Conservation (phyloP, 1,284 basidiomycete genomes). For the Ganoderma lucidum region DNA sequence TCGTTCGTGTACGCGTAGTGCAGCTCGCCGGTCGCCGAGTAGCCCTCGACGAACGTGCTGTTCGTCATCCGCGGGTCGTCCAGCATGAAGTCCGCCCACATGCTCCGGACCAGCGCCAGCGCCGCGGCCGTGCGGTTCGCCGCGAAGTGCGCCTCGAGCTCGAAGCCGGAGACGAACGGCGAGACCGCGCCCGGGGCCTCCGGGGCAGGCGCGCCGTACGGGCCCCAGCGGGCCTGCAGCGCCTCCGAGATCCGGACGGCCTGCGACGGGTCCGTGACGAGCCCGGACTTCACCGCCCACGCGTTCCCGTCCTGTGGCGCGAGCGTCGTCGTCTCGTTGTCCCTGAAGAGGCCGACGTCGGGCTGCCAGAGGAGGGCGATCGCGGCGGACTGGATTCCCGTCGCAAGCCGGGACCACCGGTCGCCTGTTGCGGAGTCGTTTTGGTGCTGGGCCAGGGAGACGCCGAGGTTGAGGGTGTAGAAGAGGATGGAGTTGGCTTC, state of each 20-base stretch:
- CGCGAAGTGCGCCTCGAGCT: constrained; percentile 31
- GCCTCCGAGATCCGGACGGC: constrained; percentile 22
- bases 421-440: constrained; percentile 17
- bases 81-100: constrained; percentile 35
- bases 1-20: constrained; percentile 33
- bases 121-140: constrained; percentile 28
- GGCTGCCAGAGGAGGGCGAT: constrained; percentile 31
- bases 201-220: constrained; percentile 30
- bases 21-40: constrained; percentile 27
- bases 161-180: constrained; percentile 30
- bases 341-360: constrained; percentile 29
- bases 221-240: constrained; percentile 28
- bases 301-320: constrained; percentile 33
- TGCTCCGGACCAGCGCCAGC: constrained; percentile 28
- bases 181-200: constrained; percentile 31
- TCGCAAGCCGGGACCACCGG: constrained; percentile 19
- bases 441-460: constrained; percentile 18
- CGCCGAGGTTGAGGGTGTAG: constrained; percentile 29
- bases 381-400: constrained; percentile 25
- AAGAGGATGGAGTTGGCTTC: constrained; percentile 32
- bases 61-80: constrained; percentile 35
- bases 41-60: constrained; percentile 35
- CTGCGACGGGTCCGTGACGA: constrained; percentile 23
- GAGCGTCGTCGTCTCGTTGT: constrained; percentile 33
- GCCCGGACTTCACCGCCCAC: constrained; percentile 32